Evolutionary conservation across 768 basidiomycete genomes (phyloP), one percentile per base, ranked within the genome.

Genomic region (Boletus sensibilis): DNA sequence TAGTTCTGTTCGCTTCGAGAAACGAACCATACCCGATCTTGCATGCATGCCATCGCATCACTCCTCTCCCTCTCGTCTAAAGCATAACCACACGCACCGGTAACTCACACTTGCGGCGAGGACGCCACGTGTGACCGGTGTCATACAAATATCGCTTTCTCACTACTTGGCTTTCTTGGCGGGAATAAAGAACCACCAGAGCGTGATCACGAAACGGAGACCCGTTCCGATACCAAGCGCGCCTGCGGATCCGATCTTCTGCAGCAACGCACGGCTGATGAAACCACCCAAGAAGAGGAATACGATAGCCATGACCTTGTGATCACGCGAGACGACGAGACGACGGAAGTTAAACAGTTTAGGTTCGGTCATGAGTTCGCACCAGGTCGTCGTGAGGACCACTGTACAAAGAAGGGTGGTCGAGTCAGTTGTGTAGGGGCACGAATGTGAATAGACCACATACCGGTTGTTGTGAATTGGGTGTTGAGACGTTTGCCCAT

Each of bases 341-440:
- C 79, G 74, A 39, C 78, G 78, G 44, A 82, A 53, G 25, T 77
- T 64, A 78, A 94, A 88, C 21, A 95, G 81, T 45, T 82, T 72
- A 0, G 92, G 92, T 69, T 92, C 90, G 48, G 86, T 85, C 79
- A 90, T 80, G 46, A 94, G 82, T 64, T 94, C 92, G 61, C 92
- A 90, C 91, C 91, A 94, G 54, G 92, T 82, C 18, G 89, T 90
- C 16, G 92, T 94, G 11, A 94, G 77, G 42, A 93, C 90, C 60
- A 92, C 90, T 85, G 68, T 21, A 25, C 5, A 1, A 37, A 25
- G 3, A n/a, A 39, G 18, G 12, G 34, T 14, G n/a, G 25, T 20
- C 11, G 42, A 10, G 55, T 64, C 11, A 52, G 44, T 16, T n/a
- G 16, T 43, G 55, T 31, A 20, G 14, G 27, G n/a, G n/a, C 6